These are phyloP conservation scores for Durotheca rogersii DNA, from an alignment of 495 filamentous ascomycete genomes.

Conservation along the genomic window DNA sequence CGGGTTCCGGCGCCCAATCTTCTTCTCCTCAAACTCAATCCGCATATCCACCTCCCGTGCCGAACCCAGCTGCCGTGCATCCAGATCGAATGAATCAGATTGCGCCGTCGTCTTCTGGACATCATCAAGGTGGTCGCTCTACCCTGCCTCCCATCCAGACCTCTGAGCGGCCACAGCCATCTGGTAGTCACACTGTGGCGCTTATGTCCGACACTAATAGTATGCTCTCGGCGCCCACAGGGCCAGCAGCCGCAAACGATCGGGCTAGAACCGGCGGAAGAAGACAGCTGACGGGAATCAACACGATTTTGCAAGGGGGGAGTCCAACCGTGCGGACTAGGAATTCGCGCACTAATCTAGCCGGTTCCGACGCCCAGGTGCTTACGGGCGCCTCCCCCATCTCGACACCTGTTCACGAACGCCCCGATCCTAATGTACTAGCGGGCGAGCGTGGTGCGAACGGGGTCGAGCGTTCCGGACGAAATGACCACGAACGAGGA, in stretches of 20 bases:
- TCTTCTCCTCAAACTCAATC: conserved; percentile 27
- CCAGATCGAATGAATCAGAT: conserved; percentile 53
- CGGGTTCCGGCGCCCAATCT: conserved; percentile 18
- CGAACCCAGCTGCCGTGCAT: conserved; percentile 43
- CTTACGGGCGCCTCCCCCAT: conserved; percentile 49
- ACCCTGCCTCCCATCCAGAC: conserved; percentile 34
- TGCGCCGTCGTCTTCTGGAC: conserved; percentile 19
- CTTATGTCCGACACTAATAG: conserved; percentile 34
- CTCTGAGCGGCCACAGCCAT: conserved; percentile 36
- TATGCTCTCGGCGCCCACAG: conserved; percentile 47
- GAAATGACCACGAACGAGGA: conserved; percentile 47
- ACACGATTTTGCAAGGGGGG: conserved; percentile 49
- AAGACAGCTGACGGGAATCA: conserved; percentile 53
- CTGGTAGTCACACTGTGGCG: conserved; percentile 28
- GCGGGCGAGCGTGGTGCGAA: conserved; percentile 35
- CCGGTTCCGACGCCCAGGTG: conserved; percentile 50
- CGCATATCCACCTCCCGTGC: conserved; percentile 25
- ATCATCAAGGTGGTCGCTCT: conserved; percentile 29
- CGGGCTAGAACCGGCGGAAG: conserved; percentile 43
- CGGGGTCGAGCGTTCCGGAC: conserved; percentile 38
- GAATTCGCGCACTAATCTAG: conserved; percentile 42
- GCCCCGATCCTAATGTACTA: conserved; percentile 39
- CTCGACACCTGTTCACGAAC: conserved; percentile 47
- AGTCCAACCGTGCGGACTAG: conserved; percentile 40
- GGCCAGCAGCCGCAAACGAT: conserved; percentile 47